A percentile compares a stretch with the other conserved stretches of the same genome.
Conservation (phyloP, 805 yeast genomes). For the Maudiozyma saulgeensis region DNA sequence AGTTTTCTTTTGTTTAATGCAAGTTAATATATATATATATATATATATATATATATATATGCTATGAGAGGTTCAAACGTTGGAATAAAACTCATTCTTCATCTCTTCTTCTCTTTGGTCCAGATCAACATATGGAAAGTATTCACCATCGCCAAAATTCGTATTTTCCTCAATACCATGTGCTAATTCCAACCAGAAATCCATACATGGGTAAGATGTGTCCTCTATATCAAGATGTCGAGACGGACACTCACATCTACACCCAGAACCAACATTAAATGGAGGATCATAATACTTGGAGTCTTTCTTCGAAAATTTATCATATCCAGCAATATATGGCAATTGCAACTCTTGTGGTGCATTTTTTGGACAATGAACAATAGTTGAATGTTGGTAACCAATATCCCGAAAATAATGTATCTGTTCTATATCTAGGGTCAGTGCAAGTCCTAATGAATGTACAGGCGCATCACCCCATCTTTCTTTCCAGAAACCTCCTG, state of each 20-base stretch:
- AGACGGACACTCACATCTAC: constrained; percentile 74
- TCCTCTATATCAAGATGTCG: constrained; percentile 46
- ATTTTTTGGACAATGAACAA: constrained; percentile 77
- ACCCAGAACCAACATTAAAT: constrained; percentile 54
- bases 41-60: no score
- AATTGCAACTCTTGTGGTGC: constrained; percentile 13
- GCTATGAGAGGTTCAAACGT: background rate
- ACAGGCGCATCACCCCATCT: constrained; percentile 98
- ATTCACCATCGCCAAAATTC: constrained; percentile 6
- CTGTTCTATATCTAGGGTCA: constrained; percentile 58
- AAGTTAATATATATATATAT: background rate
- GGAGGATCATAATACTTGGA: constrained; percentile 29
- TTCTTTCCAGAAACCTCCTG: constrained; percentile 81
- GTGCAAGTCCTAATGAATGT: constrained; percentile 77
- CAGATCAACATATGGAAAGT: constrained; percentile 5
- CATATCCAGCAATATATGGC: constrained; percentile 31
- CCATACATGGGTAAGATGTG: constrained; percentile 41
- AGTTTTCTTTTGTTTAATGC: background rate
- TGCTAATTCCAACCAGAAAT: constrained; percentile 38
- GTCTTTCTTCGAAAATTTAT: constrained; percentile 13
- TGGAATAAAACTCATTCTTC: background rate
- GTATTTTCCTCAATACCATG: constrained; percentile 5
- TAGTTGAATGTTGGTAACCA: constrained; percentile 75
- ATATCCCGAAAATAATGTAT: constrained; percentile 88
- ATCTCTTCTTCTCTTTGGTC: background rate